phyloP scores from a whole-genome alignment of 495 filamentous ascomycete species.

The Penicillium cinerascens region DNA sequence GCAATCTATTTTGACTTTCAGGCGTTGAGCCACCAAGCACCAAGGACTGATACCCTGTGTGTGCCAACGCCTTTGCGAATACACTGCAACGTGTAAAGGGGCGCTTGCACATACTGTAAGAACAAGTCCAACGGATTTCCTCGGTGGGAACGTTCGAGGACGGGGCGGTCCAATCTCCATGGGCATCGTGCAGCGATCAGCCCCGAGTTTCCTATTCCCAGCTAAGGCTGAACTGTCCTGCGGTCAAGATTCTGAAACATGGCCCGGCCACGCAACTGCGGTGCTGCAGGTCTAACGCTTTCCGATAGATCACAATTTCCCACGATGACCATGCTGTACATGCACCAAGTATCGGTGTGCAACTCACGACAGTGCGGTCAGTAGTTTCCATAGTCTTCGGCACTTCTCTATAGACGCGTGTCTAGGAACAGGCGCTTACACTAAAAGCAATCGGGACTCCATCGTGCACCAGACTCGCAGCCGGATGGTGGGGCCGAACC shows the following conservation, averaged over 20 bases:
- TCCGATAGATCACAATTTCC: neutral
- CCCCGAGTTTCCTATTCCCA: neutral
- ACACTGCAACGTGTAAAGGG: no score
- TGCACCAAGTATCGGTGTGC: neutral
- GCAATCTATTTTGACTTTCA: conserved; percentile 5
- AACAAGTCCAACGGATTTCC: no score
- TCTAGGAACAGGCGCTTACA: no score
- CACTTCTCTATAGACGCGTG: neutral
- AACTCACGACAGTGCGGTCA: neutral
- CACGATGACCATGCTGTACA: neutral
- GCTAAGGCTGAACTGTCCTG: neutral
- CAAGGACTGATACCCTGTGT: no score
- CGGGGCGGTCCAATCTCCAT: neutral
- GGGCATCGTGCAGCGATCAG: conserved; percentile 7
- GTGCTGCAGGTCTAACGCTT: neutral
- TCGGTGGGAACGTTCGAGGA: neutral
- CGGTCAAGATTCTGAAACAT: neutral
- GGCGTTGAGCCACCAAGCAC: neutral
- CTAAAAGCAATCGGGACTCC: neutral
- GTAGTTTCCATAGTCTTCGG: neutral
- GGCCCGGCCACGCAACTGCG: neutral
- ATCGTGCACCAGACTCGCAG: conserved; percentile 16
- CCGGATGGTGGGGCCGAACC: conserved; percentile 39
- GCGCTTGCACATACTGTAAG: no score
- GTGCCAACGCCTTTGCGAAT: neutral